Evolutionary conservation across 306 rosid genomes (phyloP).

Genomic region (Cicer chorassanicum): DNA sequence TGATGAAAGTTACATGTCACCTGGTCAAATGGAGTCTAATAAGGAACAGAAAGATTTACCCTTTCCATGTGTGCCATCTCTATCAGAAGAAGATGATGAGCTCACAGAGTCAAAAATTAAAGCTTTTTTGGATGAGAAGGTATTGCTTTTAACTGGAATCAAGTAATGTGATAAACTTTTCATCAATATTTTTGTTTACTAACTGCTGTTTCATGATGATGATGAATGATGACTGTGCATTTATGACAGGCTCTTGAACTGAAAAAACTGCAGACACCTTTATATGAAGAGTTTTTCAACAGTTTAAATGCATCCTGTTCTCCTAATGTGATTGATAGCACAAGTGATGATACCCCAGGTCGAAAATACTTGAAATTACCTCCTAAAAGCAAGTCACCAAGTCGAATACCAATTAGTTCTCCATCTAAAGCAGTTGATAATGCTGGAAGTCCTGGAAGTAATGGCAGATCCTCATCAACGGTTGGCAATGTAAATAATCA

Average conservation of each 20-base stretch:
- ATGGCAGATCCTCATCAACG: slow-evolving; percentile 65
- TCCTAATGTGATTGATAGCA: slow-evolving; percentile 61
- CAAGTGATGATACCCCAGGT: slow-evolving; percentile 63
- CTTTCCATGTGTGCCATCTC: slow-evolving; percentile 68
- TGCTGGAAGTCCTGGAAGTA: slow-evolving; percentile 85
- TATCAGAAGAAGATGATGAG: slow-evolving; percentile 91
- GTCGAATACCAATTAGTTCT: slow-evolving; percentile 61
- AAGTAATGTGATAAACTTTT: slow-evolving; percentile 29
- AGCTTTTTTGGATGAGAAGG: slow-evolving; percentile 97
- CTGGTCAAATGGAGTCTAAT: slow-evolving; percentile 51
- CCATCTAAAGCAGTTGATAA: slow-evolving; percentile 68
- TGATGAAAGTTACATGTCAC: slow-evolving; percentile 51
- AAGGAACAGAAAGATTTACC: slow-evolving; percentile 66
- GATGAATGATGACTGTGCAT: slow-evolving; percentile 39
- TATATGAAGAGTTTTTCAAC: slow-evolving; percentile 92
- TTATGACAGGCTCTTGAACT: slow-evolving; percentile 85
- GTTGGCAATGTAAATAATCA: slow-evolving; percentile 58
- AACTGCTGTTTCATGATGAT: slow-evolving; percentile 40
- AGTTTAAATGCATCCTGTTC: slow-evolving; percentile 76
- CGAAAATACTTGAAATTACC: slow-evolving; percentile 85
- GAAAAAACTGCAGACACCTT: slow-evolving; percentile 92
- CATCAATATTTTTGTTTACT: slow-evolving; percentile 20
- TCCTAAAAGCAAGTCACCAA: slow-evolving; percentile 94
- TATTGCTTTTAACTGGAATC: slow-evolving; percentile 46
- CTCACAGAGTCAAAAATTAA: slow-evolving; percentile 90